Percentiles rank a stretch among this genome's conserved stretches.
Evolutionary conservation across 805 yeast genomes (phyloP).

Genomic region (Vanderwaltozyma tropicalis): DNA sequence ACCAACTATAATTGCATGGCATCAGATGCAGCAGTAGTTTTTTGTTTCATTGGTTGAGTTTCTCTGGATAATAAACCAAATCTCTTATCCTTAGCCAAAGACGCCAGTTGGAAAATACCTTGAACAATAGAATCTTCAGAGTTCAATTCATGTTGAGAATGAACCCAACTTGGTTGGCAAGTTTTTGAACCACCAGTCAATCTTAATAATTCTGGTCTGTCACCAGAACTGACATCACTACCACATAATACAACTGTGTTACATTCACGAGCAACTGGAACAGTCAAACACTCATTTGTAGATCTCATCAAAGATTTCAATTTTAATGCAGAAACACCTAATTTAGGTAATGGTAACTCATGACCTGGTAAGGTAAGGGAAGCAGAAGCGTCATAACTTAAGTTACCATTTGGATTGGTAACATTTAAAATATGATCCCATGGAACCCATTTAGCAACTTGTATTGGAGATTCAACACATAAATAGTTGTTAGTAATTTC

Average conservation of each 20-base stretch:
- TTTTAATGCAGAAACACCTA: constrained; percentile 61
- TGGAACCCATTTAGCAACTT: constrained; percentile 63
- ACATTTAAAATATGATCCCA: constrained; percentile 51
- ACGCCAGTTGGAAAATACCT: constrained; percentile 45
- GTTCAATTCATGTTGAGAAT: constrained; percentile 58
- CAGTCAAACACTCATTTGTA: constrained; percentile 34
- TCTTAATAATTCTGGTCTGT: constrained; percentile 52
- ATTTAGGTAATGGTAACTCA: constrained; percentile 65
- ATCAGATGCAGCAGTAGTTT: constrained; percentile 3
- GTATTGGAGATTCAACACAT: constrained; percentile 63
- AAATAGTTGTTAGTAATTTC: constrained; percentile 76
- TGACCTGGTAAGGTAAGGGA: constrained; percentile 51
- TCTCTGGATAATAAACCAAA: constrained; percentile 61
- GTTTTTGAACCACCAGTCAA: constrained; percentile 69
- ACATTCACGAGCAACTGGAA: constrained; percentile 67
- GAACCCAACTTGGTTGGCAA: constrained; percentile 77
- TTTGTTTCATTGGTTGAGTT: constrained; percentile 42
- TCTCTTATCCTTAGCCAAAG: constrained; percentile 53
- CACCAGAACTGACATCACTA: constrained; percentile 31
- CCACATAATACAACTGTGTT: constrained; percentile 59
- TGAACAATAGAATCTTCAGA: constrained; percentile 34
- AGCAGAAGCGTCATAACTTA: constrained; percentile 56
- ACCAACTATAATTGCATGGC: constrained; percentile 8
- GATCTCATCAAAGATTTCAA: constrained; percentile 50
- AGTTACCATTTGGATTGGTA: constrained; percentile 55